Conservation (phyloP, 345 rosid genomes). For the Nasturtium officinale region DNA sequence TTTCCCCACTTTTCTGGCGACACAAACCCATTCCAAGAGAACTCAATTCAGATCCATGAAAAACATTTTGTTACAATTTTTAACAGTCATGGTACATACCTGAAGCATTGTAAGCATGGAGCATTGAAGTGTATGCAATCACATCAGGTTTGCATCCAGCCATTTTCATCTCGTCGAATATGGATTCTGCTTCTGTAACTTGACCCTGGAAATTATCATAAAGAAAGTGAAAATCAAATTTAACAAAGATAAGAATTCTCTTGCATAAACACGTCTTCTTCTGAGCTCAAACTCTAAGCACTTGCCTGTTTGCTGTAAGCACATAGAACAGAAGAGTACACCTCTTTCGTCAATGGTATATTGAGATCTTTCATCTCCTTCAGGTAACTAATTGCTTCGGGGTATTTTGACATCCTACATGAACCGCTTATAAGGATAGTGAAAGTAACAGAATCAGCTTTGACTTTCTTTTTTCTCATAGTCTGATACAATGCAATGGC, state of each 20-base stretch:
- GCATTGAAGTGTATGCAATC: slow-evolving; percentile 76
- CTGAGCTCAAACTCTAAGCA: slow-evolving; percentile 28
- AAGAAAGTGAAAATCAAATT: slow-evolving; percentile 5
- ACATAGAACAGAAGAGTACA: slow-evolving; percentile 70
- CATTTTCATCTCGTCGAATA: slow-evolving; percentile 72
- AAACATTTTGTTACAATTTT: slow-evolving; percentile 21
- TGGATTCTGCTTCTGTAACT: slow-evolving; percentile 73
- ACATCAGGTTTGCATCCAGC: slow-evolving; percentile 76
- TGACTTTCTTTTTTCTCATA: slow-evolving; percentile 72
- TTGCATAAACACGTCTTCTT: slow-evolving; percentile 13
- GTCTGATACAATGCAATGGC: slow-evolving; percentile 62
- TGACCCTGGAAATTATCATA: slow-evolving; percentile 53
- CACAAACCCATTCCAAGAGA: slow-evolving; percentile 28
- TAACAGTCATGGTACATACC: slow-evolving; percentile 43
- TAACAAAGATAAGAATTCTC: background rate
- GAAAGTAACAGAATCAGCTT: slow-evolving; percentile 75
- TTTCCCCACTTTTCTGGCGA: slow-evolving; percentile 71
- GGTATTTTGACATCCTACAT: slow-evolving; percentile 69
- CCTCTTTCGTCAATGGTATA: slow-evolving; percentile 75
- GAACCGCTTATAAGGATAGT: slow-evolving; percentile 78
- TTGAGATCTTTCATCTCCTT: slow-evolving; percentile 61
- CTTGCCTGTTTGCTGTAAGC: slow-evolving; percentile 84
- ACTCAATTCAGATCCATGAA: slow-evolving; percentile 31
- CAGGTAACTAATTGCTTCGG: slow-evolving; percentile 72
- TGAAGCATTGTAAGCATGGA: slow-evolving; percentile 70